These are phyloP conservation scores for Tulasnella calospora DNA, from an alignment of 768 basidiomycete species.

Conservation along the genomic window DNA sequence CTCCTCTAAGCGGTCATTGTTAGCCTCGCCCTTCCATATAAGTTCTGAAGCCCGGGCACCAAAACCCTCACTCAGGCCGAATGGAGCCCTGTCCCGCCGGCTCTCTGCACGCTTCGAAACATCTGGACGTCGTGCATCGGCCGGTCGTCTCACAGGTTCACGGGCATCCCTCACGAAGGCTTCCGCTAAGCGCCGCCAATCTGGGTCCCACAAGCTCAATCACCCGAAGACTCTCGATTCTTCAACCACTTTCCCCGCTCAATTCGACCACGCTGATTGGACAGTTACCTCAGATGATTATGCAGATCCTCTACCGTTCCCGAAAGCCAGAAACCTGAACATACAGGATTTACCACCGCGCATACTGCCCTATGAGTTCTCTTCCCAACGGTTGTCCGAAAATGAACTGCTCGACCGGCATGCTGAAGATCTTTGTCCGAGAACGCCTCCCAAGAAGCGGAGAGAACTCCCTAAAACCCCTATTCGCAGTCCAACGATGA, in stretches of 20 bases:
- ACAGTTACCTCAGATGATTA: neutral
- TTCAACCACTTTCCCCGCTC: neutral
- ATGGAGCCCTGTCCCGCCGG: neutral
- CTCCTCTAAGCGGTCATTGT: neutral
- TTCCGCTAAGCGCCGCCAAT: slow-evolving; percentile 8
- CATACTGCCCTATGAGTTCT: neutral
- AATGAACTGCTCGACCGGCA: neutral
- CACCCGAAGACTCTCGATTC: neutral
- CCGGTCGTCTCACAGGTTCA: neutral
- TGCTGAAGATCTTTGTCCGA: neutral
- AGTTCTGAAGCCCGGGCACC: neutral
- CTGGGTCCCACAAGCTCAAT: slow-evolving; percentile 2
- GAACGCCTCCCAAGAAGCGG: neutral
- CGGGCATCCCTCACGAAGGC: neutral
- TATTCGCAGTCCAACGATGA: neutral
- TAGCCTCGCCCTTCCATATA: slow-evolving; percentile 1
- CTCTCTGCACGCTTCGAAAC: slow-evolving; percentile 7
- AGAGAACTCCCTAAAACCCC: neutral
- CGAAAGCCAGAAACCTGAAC: neutral
- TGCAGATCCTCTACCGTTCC: neutral
- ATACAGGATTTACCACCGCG: neutral
- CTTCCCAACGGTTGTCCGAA: neutral
- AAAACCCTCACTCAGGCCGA: neutral
- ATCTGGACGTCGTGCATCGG: slow-evolving; percentile 1
- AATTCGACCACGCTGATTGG: neutral